Conservation (phyloP, 352 stramenopile genomes). For the Sclerospora graminicola region DNA sequence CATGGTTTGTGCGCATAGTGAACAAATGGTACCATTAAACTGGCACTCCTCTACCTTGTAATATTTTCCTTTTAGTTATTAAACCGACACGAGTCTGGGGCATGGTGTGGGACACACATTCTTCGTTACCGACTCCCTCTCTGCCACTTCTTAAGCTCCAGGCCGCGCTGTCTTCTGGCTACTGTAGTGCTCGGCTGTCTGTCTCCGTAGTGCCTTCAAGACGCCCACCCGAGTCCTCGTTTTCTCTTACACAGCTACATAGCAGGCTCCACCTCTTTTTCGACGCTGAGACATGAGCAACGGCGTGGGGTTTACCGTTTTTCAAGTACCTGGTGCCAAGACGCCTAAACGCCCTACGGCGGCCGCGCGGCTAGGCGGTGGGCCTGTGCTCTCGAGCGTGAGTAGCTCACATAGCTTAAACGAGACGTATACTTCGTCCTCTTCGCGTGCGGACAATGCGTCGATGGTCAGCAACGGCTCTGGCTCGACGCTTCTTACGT, state of each 20-base stretch:
- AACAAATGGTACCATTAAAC: no score
- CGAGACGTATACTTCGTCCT: conserved; percentile 9
- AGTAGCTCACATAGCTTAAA: conserved; percentile 9
- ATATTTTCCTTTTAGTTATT: no score
- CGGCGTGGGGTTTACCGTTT: conserved; percentile 51
- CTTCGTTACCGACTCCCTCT: conserved; percentile 6
- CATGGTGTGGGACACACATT: not conserved
- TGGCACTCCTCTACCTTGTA: no score
- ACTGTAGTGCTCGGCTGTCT: no score
- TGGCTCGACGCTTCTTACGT: conserved; percentile 1
- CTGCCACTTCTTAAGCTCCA: conserved; percentile 8
- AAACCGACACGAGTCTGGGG: not conserved
- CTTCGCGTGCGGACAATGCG: conserved; percentile 11
- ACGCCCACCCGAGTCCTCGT: not conserved
- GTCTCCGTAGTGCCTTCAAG: no score
- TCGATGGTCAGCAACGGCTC: conserved; percentile 11
- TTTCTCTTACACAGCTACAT: not conserved
- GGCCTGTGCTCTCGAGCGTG: conserved; percentile 8
- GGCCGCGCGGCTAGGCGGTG: conserved; percentile 14
- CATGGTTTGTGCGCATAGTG: no score
- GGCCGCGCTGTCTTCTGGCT: conserved; percentile 5
- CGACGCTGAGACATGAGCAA: conserved; percentile 18
- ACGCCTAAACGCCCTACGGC: conserved; percentile 17
- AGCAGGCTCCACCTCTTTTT: no score
- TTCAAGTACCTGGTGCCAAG: conserved; percentile 48